Percentiles rank a stretch among this genome's conserved stretches.
Conservation (phyloP, 2,329 filamentous ascomycete genomes). For the Verticillium longisporum region DNA sequence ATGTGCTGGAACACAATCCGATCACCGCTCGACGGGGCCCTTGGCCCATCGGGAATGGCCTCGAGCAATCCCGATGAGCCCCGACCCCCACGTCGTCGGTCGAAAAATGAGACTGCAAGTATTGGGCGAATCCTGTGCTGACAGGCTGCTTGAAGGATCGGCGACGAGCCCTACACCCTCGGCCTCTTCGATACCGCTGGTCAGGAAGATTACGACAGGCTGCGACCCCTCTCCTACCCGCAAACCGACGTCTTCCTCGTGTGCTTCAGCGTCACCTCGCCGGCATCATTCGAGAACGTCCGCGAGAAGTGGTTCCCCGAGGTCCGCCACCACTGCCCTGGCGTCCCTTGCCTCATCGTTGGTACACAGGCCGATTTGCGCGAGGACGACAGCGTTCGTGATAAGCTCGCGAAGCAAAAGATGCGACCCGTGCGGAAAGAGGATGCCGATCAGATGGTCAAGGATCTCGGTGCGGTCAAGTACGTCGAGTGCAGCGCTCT, state of each 20-base stretch:
- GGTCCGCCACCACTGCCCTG: constrained; percentile 96
- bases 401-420: constrained; percentile 93
- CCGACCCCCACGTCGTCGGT: too few species aligned
- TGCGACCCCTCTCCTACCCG: constrained; percentile 93
- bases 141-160: constrained; percentile 62
- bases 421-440: constrained; percentile 90
- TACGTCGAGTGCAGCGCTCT: constrained; percentile 98
- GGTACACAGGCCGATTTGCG: constrained; percentile 96
- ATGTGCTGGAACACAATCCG: background rate
- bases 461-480: constrained; percentile 94
- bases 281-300: constrained; percentile 98
- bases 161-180: constrained; percentile 95
- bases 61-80: too few species aligned
- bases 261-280: constrained; percentile 96
- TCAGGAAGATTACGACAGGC: constrained; percentile 98
- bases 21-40: too few species aligned
- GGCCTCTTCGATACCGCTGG: constrained; percentile 97
- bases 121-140: background rate
- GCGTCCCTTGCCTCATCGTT: constrained; percentile 94
- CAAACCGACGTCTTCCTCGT: constrained; percentile 99
- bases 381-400: constrained; percentile 77
- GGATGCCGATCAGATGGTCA: constrained; percentile 93
- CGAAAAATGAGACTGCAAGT: too few species aligned
- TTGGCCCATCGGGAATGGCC: too few species aligned
- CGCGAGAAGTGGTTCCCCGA: constrained; percentile 99